Conservation (phyloP, 1,284 basidiomycete species). For the Anthracocystis walkeri region DNA sequence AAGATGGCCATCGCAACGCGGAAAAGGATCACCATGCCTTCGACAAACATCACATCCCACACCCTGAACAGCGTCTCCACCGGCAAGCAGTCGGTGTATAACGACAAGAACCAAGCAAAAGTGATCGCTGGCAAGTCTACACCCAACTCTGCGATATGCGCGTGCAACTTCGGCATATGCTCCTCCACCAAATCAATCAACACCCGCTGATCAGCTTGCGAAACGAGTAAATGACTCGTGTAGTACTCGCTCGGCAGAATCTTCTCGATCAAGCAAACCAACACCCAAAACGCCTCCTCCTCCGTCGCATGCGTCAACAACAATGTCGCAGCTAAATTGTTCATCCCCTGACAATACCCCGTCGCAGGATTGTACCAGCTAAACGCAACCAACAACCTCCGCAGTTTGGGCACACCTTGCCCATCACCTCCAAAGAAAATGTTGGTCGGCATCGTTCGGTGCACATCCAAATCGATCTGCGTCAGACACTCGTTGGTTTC, state of each 20-base stretch:
- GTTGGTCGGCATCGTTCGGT: conserved; percentile 83
- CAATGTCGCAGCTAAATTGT: conserved; percentile 90
- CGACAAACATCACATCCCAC: conserved; percentile 91
- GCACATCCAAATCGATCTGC: conserved; percentile 96
- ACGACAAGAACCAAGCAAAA: conserved; percentile 96
- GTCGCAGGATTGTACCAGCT: conserved; percentile 76
- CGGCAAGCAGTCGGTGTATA: conserved; percentile 95
- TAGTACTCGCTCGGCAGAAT: conserved; percentile 71
- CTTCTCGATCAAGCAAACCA: conserved; percentile 79
- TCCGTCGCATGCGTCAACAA: conserved; percentile 91
- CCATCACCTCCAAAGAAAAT: conserved; percentile 97
- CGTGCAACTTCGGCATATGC: conserved; percentile 79
- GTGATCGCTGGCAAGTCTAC: conserved; percentile 94
- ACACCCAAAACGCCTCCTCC: conserved; percentile 97
- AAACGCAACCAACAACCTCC: conserved; percentile 89
- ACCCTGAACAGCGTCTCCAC: conserved; percentile 75
- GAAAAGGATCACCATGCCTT: conserved; percentile 87
- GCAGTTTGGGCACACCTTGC: conserved; percentile 88
- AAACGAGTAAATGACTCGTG: conserved; percentile 74
- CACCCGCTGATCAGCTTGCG: conserved; percentile 91
- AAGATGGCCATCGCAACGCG: conserved; percentile 88
- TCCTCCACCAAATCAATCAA: conserved; percentile 87
- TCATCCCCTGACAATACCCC: conserved; percentile 78
- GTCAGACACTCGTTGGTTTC: conserved; percentile 75
- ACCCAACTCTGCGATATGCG: conserved; percentile 81